Evolutionary conservation across 176 grass and related monocot genomes (phyloP).

Genomic region (Rhynchospora tenuis): DNA sequence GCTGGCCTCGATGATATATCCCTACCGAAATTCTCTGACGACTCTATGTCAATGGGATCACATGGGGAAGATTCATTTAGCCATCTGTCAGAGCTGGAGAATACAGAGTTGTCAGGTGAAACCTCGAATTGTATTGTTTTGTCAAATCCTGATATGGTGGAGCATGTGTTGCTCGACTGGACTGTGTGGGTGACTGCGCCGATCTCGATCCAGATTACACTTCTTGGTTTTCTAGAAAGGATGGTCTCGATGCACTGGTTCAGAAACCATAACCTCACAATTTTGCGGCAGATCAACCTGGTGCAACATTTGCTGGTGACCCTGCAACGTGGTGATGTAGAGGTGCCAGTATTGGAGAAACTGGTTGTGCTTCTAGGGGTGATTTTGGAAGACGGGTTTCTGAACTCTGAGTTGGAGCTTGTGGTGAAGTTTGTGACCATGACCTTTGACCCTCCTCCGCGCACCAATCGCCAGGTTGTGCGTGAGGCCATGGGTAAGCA

Average conservation of each 20-base stretch:
- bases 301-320: slow-evolving; percentile 98
- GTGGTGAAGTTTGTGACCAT: slow-evolving; percentile 98
- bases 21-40: slow-evolving; percentile 74
- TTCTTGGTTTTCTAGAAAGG: slow-evolving; percentile 94
- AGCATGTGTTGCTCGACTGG: slow-evolving; percentile 98
- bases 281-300: slow-evolving; percentile 91
- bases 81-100: slow-evolving; percentile 93
- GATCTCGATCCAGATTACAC: slow-evolving; percentile 91
- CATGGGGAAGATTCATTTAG: slow-evolving; percentile 96
- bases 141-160: slow-evolving; percentile 99
- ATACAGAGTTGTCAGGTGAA: slow-evolving; percentile 62
- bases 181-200: slow-evolving; percentile 93
- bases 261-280: slow-evolving; percentile 93
- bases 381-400: slow-evolving; percentile 97
- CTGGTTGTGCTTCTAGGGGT: slow-evolving; percentile 97
- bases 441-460: slow-evolving; percentile 96
- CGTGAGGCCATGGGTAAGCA: slow-evolving; percentile 95
- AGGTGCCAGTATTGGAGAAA: slow-evolving; percentile 90
- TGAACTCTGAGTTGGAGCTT: slow-evolving; percentile 89
- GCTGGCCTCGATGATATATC: slow-evolving; percentile 78
- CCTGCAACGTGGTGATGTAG: slow-evolving; percentile 95
- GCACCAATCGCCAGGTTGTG: slow-evolving; percentile 55
- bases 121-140: slow-evolving; percentile 91
- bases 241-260: slow-evolving; percentile 99
- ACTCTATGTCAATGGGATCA: slow-evolving; percentile 83